Base-by-base conservation (phyloP, 495 filamentous ascomycete genomes). In the Bacidia gigantensis region DNA sequence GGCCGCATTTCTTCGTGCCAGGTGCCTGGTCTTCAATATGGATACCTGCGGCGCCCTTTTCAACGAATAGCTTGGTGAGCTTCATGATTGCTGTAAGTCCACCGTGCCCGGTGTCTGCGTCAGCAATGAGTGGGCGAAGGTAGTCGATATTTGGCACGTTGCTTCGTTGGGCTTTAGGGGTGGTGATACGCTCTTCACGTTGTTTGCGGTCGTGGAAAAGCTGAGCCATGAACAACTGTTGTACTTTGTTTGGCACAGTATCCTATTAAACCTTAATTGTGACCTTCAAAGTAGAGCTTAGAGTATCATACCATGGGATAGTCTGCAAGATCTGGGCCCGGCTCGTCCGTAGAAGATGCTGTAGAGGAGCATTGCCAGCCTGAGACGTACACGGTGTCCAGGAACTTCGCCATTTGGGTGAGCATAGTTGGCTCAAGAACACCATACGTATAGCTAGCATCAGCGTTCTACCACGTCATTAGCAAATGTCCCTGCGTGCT, bases 141-240 rank as follows among this genome's bases (percentile, higher is more conserved):
- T 89, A 98, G 70, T 98, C 92, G 58, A 86, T 76, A 65, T 92
- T 90, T 55, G 84, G 77, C 46, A 94, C 72, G 41, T 78, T 86
- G 58, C 67, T 62, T 29, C 92, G 86, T 62, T 87, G 72, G 18
- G 77, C 70, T 60, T 82, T 81, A 10, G 89, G 83, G 3, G 81
- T 84, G 26, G 80, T 83, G 32, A 97, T 67, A 50, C 92, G 88
- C 66, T 96, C 92, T 69, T 96, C 86, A 47, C 92, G 84, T 67
- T 98, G 92, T 70, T 98, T 98, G 59, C 92, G 85, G 76, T 98
- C 93, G 69, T 98, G 92, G 82, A 98, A 98, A 51, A 96, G 84
- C 68, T 98, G 93, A 24, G 92, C 90, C 77, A 92, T 86, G 76
- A 89, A 98, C 29, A 98, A 81, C 60, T 98, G 92, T 60, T 84